Percentiles rank a stretch among this genome's conserved stretches.
These are phyloP conservation scores for Stachybotrys elegans DNA, from an alignment of 2,329 filamentous ascomycete genomes.

Conservation along the genomic window DNA sequence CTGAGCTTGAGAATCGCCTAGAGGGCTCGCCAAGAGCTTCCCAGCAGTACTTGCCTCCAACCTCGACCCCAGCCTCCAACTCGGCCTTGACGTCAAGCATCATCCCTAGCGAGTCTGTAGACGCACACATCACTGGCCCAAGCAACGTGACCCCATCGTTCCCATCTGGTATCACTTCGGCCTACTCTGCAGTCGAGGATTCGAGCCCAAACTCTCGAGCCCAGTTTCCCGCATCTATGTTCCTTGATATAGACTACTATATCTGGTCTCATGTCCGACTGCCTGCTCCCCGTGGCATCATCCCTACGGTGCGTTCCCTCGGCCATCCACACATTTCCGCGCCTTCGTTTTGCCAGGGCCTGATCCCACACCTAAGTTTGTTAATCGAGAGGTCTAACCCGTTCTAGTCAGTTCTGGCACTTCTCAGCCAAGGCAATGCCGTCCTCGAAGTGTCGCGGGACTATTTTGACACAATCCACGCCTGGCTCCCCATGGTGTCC, in stretches of 20 bases:
- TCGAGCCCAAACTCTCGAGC: neutral
- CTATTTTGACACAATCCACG: slow-evolving; percentile 40
- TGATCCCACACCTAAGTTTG: too few species aligned
- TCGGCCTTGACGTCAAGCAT: too few species aligned
- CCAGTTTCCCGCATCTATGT: neutral
- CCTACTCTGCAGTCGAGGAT: too few species aligned
- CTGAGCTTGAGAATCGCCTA: neutral
- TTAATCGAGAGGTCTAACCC: neutral
- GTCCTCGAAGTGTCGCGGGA: neutral
- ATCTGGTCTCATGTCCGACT: neutral
- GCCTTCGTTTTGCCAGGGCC: too few species aligned
- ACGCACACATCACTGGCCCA: too few species aligned
- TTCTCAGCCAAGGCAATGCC: neutral
- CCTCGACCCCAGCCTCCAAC: too few species aligned
- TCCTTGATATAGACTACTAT: slow-evolving; percentile 2
- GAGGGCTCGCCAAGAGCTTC: too few species aligned
- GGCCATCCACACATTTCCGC: neutral
- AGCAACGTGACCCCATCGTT: too few species aligned
- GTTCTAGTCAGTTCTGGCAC: neutral
- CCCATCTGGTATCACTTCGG: too few species aligned
- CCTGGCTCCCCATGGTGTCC: slow-evolving; percentile 43
- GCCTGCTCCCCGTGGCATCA: neutral
- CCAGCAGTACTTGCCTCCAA: too few species aligned
- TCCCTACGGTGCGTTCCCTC: neutral
- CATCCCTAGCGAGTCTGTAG: too few species aligned